Base-by-base conservation (phyloP, 176 grass and related monocot genomes). In the Zoysia japonica region DNA sequence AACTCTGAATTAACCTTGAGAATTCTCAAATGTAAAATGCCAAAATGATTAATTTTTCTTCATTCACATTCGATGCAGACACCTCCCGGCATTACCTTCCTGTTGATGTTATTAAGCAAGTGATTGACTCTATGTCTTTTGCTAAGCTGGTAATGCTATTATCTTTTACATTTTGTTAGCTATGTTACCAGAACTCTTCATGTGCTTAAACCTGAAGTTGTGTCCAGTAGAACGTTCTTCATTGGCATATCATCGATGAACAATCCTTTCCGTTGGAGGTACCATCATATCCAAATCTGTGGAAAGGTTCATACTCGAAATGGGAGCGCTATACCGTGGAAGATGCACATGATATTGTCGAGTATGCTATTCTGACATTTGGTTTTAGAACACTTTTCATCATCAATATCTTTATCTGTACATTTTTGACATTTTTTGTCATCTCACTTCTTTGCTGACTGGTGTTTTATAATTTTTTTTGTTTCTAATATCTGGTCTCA, bases 141-240 rank as follows among this genome's bases (percentile, higher is more conserved):
- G 49, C 92, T 92, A 98, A 98, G 89, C 84, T 98, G 87, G 95
- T 98, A 90, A 97, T 71, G 42, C 13, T 49, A 53, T 76, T 53
- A n/a, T 71, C 47, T 80, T 38, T 17, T 44, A 9, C 43, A 47
- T 52, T 6, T 1, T 69, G 47, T 77, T 53, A 53, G 57, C 88
- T 87, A 57, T 75, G 40, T 70, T 70, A 57, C 43, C 5, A 51
- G 50, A 79, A 65, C 35, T 77, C 41, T 83, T 39, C 59, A 62
- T 86, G 49, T 90, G 47, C 86, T 94, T 59, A 98, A 73, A 78
- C 64, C 69, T 81, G 20, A 41, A 67, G 66, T 87, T 88, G 16
- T 85, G 83, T 93, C 88, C 92, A 94, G 90, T 98, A 98, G 95
- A 98, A 94, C 71, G 92, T 98, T 90, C 92, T 94, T 87, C 95